A percentile compares a stretch with the other conserved stretches of the same genome.
Evolutionary conservation across 306 rosid genomes (phyloP).

Genomic region (Prinsepia uniflora): DNA sequence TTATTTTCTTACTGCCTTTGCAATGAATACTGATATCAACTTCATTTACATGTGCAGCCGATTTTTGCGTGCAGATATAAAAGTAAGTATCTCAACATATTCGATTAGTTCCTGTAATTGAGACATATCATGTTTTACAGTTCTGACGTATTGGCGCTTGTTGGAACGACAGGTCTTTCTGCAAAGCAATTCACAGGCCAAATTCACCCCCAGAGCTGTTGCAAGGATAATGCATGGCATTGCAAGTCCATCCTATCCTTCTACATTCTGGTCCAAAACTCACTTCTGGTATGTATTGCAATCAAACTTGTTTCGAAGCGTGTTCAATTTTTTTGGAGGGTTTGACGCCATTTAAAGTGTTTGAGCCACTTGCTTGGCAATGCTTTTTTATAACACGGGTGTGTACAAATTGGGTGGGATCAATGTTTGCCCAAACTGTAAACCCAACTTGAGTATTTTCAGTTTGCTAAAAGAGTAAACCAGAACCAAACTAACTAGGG

Average conservation of each 20-base stretch:
- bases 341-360: not conserved
- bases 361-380: not conserved
- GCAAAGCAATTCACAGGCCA: constrained; percentile 72
- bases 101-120: constrained; percentile 22
- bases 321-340: not conserved
- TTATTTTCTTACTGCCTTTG: constrained; percentile 4
- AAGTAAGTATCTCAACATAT: constrained; percentile 44
- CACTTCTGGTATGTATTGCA: constrained; percentile 67
- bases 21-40: constrained; percentile 45
- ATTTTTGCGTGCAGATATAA: constrained; percentile 85
- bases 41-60: constrained; percentile 64
- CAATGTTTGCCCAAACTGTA: too few relatives aligned
- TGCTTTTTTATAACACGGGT: not conserved
- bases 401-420: too few relatives aligned
- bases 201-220: constrained; percentile 86
- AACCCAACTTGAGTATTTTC: too few relatives aligned
- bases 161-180: constrained; percentile 66
- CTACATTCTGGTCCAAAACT: constrained; percentile 74
- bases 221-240: constrained; percentile 96
- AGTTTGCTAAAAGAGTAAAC: too few relatives aligned
- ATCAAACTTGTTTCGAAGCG: constrained; percentile 1
- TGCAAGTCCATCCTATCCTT: constrained; percentile 90
- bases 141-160: constrained; percentile 18
- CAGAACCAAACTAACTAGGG: too few relatives aligned
- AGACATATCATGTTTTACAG: constrained; percentile 20